A percentile compares a stretch with the other conserved stretches of the same genome.
These are phyloP conservation scores for Kluyveromyces lactis DNA, from an alignment of 805 yeast species.

Conservation along the genomic window DNA sequence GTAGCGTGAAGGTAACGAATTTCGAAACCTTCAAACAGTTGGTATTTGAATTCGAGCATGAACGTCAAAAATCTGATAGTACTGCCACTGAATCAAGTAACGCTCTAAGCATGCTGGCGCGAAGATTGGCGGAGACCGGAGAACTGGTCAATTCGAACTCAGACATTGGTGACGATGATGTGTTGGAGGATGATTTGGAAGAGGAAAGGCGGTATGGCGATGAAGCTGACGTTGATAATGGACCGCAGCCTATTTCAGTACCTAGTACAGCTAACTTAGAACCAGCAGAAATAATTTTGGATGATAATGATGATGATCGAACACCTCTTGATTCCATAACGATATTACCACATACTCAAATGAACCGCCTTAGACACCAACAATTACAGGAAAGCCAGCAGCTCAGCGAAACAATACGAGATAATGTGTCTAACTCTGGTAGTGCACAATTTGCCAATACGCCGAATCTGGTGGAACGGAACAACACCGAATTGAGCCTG, in stretches of 20 bases:
- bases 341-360: slow-evolving; percentile 9
- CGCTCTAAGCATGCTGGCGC: background rate
- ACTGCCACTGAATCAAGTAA: background rate
- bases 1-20: background rate
- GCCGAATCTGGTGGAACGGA: background rate
- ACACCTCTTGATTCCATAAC: slow-evolving; percentile 10
- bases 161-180: background rate
- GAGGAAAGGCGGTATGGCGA: background rate
- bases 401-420: background rate
- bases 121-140: background rate
- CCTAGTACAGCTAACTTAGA: background rate
- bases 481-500: background rate
- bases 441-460: background rate
- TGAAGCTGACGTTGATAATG: background rate
- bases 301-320: background rate
- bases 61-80: slow-evolving; percentile 2
- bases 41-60: slow-evolving; percentile 1
- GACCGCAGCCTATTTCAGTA: background rate
- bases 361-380: slow-evolving; percentile 6
- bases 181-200: too few relatives aligned
- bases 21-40: slow-evolving; percentile 4
- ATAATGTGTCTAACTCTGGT: background rate
- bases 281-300: background rate
- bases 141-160: background rate
- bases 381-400: background rate